Evolutionary conservation across 176 grass and related monocot genomes (phyloP).

Genomic region (Alloteropsis semialata): DNA sequence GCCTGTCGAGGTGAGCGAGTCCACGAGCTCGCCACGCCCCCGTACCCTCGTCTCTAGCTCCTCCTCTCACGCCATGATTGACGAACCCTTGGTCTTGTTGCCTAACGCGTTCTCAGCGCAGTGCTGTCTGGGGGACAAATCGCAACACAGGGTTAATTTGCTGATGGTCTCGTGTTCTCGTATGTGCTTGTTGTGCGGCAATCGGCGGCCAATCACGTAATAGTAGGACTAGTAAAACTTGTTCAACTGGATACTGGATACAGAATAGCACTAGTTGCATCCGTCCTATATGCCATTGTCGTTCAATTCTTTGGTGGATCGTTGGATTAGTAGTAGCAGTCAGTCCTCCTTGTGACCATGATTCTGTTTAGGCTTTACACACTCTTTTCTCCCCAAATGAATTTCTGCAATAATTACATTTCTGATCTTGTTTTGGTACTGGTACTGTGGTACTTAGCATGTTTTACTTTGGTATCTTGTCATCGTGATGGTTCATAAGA

Average conservation of each 20-base stretch:
- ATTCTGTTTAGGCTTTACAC: neutral
- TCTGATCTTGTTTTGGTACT: neutral
- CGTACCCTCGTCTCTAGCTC: neutral
- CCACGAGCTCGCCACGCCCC: neutral
- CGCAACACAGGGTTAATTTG: neutral
- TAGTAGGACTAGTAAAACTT: neutral
- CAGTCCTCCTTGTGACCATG: neutral
- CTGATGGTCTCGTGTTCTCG: neutral
- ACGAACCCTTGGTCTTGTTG: neutral
- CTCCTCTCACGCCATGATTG: neutral
- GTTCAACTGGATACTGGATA: neutral
- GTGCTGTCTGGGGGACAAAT: neutral
- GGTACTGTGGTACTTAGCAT: neutral
- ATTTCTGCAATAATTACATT: neutral
- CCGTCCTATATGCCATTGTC: neutral
- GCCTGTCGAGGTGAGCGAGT: constrained; percentile 18
- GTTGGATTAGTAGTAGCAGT: neutral
- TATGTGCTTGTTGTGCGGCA: neutral
- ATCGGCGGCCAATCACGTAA: no score
- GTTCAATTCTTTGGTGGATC: neutral
- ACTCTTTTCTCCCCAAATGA: neutral
- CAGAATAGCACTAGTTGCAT: neutral
- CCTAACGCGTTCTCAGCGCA: neutral
- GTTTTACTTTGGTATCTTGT: neutral
- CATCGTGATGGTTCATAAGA: no score